Evolutionary conservation across 805 yeast genomes (phyloP).

Genomic region (Teunomyces tritomae): DNA sequence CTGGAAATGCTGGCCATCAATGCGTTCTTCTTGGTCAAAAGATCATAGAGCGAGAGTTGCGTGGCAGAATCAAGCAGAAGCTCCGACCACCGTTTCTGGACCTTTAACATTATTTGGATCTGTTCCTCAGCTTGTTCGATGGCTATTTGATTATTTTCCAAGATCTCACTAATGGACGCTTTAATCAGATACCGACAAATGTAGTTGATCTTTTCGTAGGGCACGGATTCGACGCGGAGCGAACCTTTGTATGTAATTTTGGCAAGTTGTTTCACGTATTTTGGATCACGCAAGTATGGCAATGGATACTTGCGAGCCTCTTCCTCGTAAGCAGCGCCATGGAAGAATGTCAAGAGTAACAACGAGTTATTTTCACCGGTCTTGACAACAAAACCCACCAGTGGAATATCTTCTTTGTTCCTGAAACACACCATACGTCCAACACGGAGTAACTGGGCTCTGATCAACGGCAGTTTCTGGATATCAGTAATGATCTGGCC

Average conservation of each 20-base stretch:
- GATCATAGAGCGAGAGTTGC: constrained; percentile 36
- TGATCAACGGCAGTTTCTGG: constrained; percentile 46
- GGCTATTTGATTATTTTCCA: constrained; percentile 35
- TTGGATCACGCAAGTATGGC: constrained; percentile 37
- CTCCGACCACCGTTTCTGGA: constrained; percentile 44
- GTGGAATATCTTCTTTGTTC: constrained; percentile 40
- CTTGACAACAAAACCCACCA: constrained; percentile 56
- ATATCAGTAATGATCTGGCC: constrained; percentile 47
- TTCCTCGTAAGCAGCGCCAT: constrained; percentile 33
- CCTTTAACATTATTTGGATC: constrained; percentile 32
- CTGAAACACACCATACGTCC: constrained; percentile 63
- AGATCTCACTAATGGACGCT: constrained; percentile 29
- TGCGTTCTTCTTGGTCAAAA: constrained; percentile 34
- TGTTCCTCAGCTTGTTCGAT: constrained; percentile 35
- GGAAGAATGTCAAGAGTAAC: constrained; percentile 45
- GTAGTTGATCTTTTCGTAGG: constrained; percentile 41
- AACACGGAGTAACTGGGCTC: constrained; percentile 41
- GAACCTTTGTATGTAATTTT: constrained; percentile 33
- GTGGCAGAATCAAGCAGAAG: constrained; percentile 34
- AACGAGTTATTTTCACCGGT: constrained; percentile 31
- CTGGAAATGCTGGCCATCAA: constrained; percentile 27
- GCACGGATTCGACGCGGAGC: constrained; percentile 39
- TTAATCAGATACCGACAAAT: constrained; percentile 38
- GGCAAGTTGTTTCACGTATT: constrained; percentile 31
- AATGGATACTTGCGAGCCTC: constrained; percentile 17